These are phyloP conservation scores for Jacaranda copaia DNA, from an alignment of 257 asterid genomes.

Conservation along the genomic window DNA sequence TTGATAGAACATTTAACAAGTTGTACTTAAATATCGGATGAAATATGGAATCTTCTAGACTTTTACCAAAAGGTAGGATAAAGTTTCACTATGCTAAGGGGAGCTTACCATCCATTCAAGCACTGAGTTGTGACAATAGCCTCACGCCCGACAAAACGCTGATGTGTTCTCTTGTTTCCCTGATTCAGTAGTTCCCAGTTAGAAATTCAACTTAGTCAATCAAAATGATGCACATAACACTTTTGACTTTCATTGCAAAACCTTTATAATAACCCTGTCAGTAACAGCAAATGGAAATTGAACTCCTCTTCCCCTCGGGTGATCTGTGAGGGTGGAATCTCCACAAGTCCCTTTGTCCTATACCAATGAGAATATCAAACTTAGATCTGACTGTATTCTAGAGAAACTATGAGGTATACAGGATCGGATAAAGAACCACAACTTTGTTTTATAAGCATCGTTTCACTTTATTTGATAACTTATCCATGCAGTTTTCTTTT, in stretches of 20 bases:
- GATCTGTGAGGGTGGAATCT: conserved; percentile 61
- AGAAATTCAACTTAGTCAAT: conserved; percentile 39
- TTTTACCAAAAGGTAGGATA: not conserved
- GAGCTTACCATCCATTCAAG: conserved; percentile 90
- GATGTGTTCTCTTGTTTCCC: conserved; percentile 99
- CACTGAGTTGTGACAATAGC: conserved; percentile 93
- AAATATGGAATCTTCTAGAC: not conserved
- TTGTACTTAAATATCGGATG: no score
- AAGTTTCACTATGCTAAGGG: conserved; percentile 20
- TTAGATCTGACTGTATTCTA: not conserved
- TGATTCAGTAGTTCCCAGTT: conserved; percentile 49
- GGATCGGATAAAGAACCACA: conserved; percentile 6
- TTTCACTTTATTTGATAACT: not conserved
- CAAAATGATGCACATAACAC: conserved; percentile 32
- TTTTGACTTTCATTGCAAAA: conserved; percentile 37
- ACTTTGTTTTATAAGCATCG: not conserved
- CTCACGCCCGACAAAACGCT: conserved; percentile 92
- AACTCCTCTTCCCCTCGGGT: conserved; percentile 75
- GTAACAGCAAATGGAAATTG: conserved; percentile 90
- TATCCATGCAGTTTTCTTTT: not conserved
- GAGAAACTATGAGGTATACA: not conserved
- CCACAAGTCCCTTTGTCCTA: conserved; percentile 73
- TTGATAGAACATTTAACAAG: no score
- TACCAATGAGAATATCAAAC: conserved; percentile 30
- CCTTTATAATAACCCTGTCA: conserved; percentile 92